Evolutionary conservation across 805 yeast genomes (phyloP).

Genomic region (Vanderwaltozyma polyspora): DNA sequence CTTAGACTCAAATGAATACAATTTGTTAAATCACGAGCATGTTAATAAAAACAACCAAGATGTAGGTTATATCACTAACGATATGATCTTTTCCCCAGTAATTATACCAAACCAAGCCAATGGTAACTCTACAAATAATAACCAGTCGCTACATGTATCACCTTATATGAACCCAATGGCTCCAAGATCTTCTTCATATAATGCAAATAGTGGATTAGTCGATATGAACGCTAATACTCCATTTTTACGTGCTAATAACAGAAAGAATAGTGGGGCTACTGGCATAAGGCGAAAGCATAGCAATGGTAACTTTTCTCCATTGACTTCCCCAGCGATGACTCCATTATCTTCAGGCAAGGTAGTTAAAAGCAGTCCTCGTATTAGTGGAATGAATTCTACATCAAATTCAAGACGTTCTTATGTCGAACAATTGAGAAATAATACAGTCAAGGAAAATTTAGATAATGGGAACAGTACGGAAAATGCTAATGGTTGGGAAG

Average conservation of each 20-base stretch:
- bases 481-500: constrained; percentile 17
- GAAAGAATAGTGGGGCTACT: not conserved
- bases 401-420: constrained; percentile 9
- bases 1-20: not conserved
- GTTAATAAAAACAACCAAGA: too few relatives aligned
- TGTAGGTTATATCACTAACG: too few relatives aligned
- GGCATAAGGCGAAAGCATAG: not conserved
- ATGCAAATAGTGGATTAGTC: not conserved
- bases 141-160: not conserved
- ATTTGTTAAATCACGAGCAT: too few relatives aligned
- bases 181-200: not conserved
- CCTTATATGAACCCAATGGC: constrained; percentile 1
- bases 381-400: constrained; percentile 8
- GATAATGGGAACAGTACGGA: not conserved
- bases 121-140: too few relatives aligned
- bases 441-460: not conserved
- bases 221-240: constrained; percentile 1
- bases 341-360: constrained; percentile 18
- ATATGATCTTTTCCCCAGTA: not conserved
- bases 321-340: constrained; percentile 43
- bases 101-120: not conserved
- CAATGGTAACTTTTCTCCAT: constrained; percentile 26
- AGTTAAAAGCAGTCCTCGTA: constrained; percentile 25
- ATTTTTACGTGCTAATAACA: not conserved
- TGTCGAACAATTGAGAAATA: constrained; percentile 6